phyloP scores from a whole-genome alignment of 2,329 filamentous ascomycete genomes.

The Cadophora luteo-olivacea region DNA sequence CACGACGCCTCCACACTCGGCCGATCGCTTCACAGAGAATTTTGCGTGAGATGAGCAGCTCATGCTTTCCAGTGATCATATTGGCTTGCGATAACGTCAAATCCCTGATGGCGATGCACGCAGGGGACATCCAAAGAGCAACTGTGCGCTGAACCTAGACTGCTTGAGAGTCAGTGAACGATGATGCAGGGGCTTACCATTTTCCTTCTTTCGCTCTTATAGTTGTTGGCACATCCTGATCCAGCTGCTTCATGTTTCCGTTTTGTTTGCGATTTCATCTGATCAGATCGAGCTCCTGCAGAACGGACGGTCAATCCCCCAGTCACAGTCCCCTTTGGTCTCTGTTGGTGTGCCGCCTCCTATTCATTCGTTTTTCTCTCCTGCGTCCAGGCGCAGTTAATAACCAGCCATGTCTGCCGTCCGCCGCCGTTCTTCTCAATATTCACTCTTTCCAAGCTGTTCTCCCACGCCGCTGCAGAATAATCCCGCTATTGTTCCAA shows the following conservation, averaged over 20 bases:
- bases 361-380: slow-evolving; percentile 11
- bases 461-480: slow-evolving; percentile 11
- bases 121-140: slow-evolving; percentile 4
- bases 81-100: slow-evolving; percentile 13
- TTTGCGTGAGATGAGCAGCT: slow-evolving; percentile 7
- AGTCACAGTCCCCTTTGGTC: not conserved
- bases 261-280: slow-evolving; percentile 24
- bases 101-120: slow-evolving; percentile 11
- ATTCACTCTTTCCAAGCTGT: slow-evolving; percentile 33
- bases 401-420: slow-evolving; percentile 19
- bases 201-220: slow-evolving; percentile 23
- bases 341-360: not conserved
- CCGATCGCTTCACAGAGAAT: not conserved
- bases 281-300: slow-evolving; percentile 14
- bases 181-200: slow-evolving; percentile 11
- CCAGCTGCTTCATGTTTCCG: slow-evolving; percentile 25
- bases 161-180: slow-evolving; percentile 15
- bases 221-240: slow-evolving; percentile 19
- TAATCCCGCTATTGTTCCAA: slow-evolving; percentile 1
- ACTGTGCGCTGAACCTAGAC: slow-evolving; percentile 1
- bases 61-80: slow-evolving; percentile 7
- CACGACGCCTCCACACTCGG: slow-evolving; percentile 6
- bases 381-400: not conserved
- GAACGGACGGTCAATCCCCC: slow-evolving; percentile 5
- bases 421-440: slow-evolving; percentile 25